phyloP scores from a whole-genome alignment of 345 rosid species.

The Aquilaria yunnanensis region DNA sequence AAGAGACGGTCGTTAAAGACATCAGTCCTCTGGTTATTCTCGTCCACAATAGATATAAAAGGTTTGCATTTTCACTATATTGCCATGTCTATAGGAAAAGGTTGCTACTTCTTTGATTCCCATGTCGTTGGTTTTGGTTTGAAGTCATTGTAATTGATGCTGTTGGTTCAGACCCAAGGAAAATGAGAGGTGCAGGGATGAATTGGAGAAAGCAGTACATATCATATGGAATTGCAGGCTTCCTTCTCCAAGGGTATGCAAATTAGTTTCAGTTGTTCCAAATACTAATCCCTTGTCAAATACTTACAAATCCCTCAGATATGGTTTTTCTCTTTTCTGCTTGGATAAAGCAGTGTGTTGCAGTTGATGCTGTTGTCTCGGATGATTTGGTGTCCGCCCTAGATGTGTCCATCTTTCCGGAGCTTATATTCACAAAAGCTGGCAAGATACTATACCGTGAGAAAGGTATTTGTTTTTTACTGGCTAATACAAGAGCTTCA shows the following conservation, averaged over 20 bases:
- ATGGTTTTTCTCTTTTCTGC: slow-evolving; percentile 12
- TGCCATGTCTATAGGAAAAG: not conserved
- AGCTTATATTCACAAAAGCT: slow-evolving; percentile 75
- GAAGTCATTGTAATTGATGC: slow-evolving; percentile 6
- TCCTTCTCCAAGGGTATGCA: slow-evolving; percentile 83
- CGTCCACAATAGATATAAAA: slow-evolving; percentile 81
- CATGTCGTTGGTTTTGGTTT: not conserved
- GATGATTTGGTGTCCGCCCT: slow-evolving; percentile 65
- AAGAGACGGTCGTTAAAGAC: slow-evolving; percentile 77
- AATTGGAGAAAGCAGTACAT: slow-evolving; percentile 80
- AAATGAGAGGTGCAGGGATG: slow-evolving; percentile 51
- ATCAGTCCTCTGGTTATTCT: slow-evolving; percentile 83
- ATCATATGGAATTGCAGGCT: slow-evolving; percentile 88
- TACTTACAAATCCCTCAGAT: not conserved
- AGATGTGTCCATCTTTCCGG: slow-evolving; percentile 60
- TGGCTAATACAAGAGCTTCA: not conserved
- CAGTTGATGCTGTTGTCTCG: slow-evolving; percentile 77
- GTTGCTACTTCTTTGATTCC: not conserved
- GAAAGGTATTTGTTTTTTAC: slow-evolving; percentile 41
- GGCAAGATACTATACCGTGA: slow-evolving; percentile 85
- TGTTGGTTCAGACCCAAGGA: slow-evolving; percentile 54
- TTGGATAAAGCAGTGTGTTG: slow-evolving; percentile 54
- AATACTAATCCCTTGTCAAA: not conserved
- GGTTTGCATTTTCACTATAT: slow-evolving; percentile 29
- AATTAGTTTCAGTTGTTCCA: slow-evolving; percentile 1